Evolutionary conservation across 1,284 basidiomycete species (phyloP), one percentile per base, ranked within the genome.

Genomic region (Trametes pubescens): DNA sequence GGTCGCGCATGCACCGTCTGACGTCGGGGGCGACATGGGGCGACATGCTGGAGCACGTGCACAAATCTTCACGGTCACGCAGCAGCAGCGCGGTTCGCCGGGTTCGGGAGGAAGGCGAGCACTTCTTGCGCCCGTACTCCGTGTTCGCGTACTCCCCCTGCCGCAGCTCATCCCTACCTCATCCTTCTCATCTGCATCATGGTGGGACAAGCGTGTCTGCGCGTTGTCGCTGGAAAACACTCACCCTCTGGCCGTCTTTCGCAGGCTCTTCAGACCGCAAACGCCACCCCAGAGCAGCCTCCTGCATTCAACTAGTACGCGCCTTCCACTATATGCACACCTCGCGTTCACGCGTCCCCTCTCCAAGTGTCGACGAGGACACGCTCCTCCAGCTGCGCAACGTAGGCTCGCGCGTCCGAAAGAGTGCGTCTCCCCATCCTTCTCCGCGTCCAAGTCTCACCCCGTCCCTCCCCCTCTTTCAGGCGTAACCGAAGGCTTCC

Each of bases 401-500:
- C 52, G 68, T 69, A 21, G 68, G 65, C 14, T 57, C 67, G 2
- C 69, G 68, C 49, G 71, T 71, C 26, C 63, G 71, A 37, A 71
- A 72, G 61, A 71, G 71, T 71, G 51, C 46, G 68, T 63, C 34
- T 40, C 21, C 14, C 29, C 44, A n/a, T 29, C n/a, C 13, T 55
- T 43, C 16, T 18, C 49, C 59, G 35, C 62, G 51, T 32, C 29
- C 29, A 32, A 32, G 29, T 51, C 62, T 53, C 29, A 59, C 57
- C 46, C 44, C n/a, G n/a, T 18, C 47, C 24, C 11, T 24, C 26
- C 29, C 44, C 52, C 14, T 37, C 13, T 21, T 14, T 14, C 22
- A 72, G 71, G 68, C 55, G 69, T 71, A 52, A 69, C 68, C 26
- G 71, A 72, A 34, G 71, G 69, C 57, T 72, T 71, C 62, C 59